phyloP scores from a whole-genome alignment of 345 rosid genomes.

The Clausena lansium region DNA sequence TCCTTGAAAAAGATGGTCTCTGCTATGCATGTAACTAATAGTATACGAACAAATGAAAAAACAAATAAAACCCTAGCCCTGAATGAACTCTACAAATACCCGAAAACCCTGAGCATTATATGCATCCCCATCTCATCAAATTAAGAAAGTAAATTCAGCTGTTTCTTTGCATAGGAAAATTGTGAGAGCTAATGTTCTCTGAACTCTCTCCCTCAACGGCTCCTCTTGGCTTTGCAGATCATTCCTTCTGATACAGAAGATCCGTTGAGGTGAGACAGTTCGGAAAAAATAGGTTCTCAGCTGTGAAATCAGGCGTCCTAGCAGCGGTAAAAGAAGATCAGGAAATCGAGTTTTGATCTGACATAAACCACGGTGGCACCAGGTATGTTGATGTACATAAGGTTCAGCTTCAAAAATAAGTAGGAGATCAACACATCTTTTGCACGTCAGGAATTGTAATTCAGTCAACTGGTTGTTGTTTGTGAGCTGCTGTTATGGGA shows the following conservation, averaged over 20 bases:
- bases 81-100: background rate
- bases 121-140: background rate
- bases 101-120: background rate
- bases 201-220: slow-evolving; percentile 54
- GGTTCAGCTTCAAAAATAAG: no score
- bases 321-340: no score
- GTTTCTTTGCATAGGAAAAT: background rate
- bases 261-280: slow-evolving; percentile 21
- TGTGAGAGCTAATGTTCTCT: slow-evolving; percentile 22
- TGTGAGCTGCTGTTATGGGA: no score
- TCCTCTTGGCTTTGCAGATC: background rate
- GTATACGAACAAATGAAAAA: no score
- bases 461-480: no score
- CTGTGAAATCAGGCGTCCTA: background rate
- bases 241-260: background rate
- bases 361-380: background rate
- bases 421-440: no score
- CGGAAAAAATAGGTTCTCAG: slow-evolving; percentile 13
- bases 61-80: background rate
- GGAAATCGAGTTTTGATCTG: no score
- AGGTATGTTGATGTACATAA: background rate
- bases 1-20: background rate
- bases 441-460: no score
- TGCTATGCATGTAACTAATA: background rate
- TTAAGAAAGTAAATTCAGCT: background rate